A percentile compares a stretch with the other conserved stretches of the same genome.
phyloP scores from a whole-genome alignment of 1,284 basidiomycete genomes.

The Amylostereum chailletii region DNA sequence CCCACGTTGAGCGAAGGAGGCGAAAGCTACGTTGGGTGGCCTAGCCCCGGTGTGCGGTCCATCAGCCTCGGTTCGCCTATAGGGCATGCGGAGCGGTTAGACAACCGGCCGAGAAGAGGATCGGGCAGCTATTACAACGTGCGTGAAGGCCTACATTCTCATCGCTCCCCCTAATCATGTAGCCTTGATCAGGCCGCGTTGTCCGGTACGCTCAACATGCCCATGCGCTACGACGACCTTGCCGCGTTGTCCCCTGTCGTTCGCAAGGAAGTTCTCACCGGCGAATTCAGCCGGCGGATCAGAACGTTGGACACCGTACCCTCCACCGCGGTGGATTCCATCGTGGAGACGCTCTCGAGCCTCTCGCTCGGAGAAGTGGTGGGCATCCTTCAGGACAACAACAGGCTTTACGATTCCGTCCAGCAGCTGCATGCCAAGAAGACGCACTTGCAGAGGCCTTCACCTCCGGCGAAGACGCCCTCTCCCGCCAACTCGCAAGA shows the following conservation, averaged over 20 bases:
- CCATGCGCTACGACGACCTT: constrained; percentile 77
- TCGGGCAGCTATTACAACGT: constrained; percentile 81
- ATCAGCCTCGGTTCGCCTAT: constrained; percentile 46
- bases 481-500: constrained; percentile 51
- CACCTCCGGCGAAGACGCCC: constrained; percentile 31
- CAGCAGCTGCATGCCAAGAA: constrained; percentile 29
- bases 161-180: constrained; percentile 1
- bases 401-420: constrained; percentile 57
- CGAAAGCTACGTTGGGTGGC: constrained; percentile 62
- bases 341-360: constrained; percentile 62
- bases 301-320: constrained; percentile 45
- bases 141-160: constrained; percentile 12
- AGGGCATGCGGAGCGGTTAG: constrained; percentile 43
- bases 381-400: constrained; percentile 61
- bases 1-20: constrained; percentile 74
- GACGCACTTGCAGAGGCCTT: too few species aligned
- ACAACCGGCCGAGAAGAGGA: constrained; percentile 54
- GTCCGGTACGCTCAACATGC: constrained; percentile 65
- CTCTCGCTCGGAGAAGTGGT: constrained; percentile 71
- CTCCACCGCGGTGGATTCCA: constrained; percentile 44
- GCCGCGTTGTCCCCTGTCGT: constrained; percentile 74
- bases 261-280: constrained; percentile 74
- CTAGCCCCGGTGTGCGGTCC: constrained; percentile 56
- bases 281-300: constrained; percentile 71
- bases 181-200: constrained; percentile 54